Evolutionary conservation across 2,329 filamentous ascomycete genomes (phyloP).

Genomic region (Helminthosporium solani): DNA sequence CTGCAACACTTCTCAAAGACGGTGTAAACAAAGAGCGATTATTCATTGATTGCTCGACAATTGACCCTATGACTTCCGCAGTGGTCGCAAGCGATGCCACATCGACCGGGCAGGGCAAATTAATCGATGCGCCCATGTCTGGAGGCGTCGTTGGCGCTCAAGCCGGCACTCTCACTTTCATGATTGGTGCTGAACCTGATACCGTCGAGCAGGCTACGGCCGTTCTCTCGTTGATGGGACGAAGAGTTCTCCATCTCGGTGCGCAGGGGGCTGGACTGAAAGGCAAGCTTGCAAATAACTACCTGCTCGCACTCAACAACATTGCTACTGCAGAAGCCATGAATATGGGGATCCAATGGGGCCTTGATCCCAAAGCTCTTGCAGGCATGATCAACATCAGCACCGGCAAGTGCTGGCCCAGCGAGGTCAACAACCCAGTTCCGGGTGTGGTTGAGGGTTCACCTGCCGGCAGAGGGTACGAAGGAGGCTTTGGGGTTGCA

Average conservation of each 20-base stretch:
- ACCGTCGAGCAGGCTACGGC: slow-evolving; percentile 66
- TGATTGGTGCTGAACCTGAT: slow-evolving; percentile 72
- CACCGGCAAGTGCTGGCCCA: slow-evolving; percentile 95
- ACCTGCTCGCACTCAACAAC: slow-evolving; percentile 91
- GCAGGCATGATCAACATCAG: slow-evolving; percentile 88
- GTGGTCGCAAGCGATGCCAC: slow-evolving; percentile 71
- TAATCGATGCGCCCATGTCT: slow-evolving; percentile 96
- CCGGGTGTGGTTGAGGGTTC: slow-evolving; percentile 75
- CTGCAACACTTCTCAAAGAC: slow-evolving; percentile 53
- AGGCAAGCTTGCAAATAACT: slow-evolving; percentile 96
- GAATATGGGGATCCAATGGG: slow-evolving; percentile 65
- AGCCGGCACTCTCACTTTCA: slow-evolving; percentile 89
- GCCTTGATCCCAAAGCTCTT: slow-evolving; percentile 65
- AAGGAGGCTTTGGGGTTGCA: slow-evolving; percentile 52
- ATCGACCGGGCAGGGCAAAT: slow-evolving; percentile 67
- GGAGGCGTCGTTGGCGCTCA: slow-evolving; percentile 90
- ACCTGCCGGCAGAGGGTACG: slow-evolving; percentile 72
- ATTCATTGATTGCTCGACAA: slow-evolving; percentile 96
- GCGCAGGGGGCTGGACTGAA: slow-evolving; percentile 81
- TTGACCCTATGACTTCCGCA: slow-evolving; percentile 83
- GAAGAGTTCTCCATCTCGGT: slow-evolving; percentile 82
- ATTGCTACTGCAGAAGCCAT: slow-evolving; percentile 68
- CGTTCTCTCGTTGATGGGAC: slow-evolving; percentile 79
- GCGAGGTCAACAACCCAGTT: slow-evolving; percentile 93
- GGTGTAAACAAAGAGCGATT: slow-evolving; percentile 62